Evolutionary conservation across 2,329 filamentous ascomycete genomes (phyloP), one percentile per base, ranked within the genome.

Genomic region (Colletotrichum sp.): DNA sequence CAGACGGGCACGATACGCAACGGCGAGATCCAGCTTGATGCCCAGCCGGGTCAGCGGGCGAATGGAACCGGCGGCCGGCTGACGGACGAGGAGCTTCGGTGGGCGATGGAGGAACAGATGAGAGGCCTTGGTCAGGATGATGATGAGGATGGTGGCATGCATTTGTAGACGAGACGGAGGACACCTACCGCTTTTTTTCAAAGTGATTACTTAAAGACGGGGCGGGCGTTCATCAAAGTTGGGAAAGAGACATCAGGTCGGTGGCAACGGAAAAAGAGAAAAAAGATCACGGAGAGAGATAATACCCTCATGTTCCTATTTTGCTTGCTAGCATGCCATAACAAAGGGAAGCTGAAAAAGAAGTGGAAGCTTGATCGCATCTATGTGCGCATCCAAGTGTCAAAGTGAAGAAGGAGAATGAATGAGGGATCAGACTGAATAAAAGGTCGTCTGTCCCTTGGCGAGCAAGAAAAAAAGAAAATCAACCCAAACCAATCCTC

Each of bases 71-170:
- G 88, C 24, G 88, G 89, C 12, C 86, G 86, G 36, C 76, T 93
- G 69, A 86, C 84, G 27, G 91, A 92, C 74, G 90, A 92, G 75
- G 87, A 93, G 80, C 82, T 94, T 68, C 84, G 89, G 70, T 82
- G 86, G 74, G 86, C 86, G 65, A 79, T 93, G 73, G 87, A 90
- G 77, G 88, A 88, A 77, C 88, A 88, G 66, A 84, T 93, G 82
- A 84, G 86, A 61, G 78, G 83, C 8, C 78, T 87, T 29, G 84
- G 79, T 15, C 81, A 82, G 6, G 86, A 86, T 4, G 86, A 85
- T 8, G 86, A 85, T 27, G 86, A 87, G 11, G 84, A 79, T 15
- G 79, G 87, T 24, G 92, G 92, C 2, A 85, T 94, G 85, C 91
- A 94, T 83, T 82, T 94, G 59, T 93, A 80, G 86, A 51, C 16